Base-by-base conservation (phyloP, 495 filamentous ascomycete species). In the Penicillium egyptiacum region DNA sequence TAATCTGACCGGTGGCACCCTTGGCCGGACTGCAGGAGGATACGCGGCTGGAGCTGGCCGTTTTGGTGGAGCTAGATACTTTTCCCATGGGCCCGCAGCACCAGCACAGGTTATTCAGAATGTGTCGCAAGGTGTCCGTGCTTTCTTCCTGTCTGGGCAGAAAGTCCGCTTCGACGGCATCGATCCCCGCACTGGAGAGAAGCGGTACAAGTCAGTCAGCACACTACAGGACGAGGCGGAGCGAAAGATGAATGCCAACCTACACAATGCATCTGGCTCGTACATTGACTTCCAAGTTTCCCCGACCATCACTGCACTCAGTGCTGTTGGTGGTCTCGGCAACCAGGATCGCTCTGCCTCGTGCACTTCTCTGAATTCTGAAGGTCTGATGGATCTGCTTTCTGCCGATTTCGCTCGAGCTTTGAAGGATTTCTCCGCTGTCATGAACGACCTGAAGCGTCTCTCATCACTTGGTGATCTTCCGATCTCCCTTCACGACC, bases 71-170 rank as follows among this genome's bases (percentile, higher is more conserved):
- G 86, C 85, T 16, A 82, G 94, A 46, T 92, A 89, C 73, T 98
- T 98, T 78, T 93, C 89, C 1, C 93, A 97, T 71, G 85, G 85
- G 0, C 88, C 94, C 10, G 83, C 91, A 3, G 85, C 86, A 2
- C 91, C 89, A 20, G 90, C 92, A 5, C 89, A 98, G 68, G 90
- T 98, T 19, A 80, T 98, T n/a, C 85, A 92, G 64, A 96, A 96
- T 74, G 93, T 98, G 2, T 96, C 90, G 19, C 84, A 88, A 56
- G 94, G 91, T 0, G 85, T 96, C 50, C 86, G 94, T 5, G 92
- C 91, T 1, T 96, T 98, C 71, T 86, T 86, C 70, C 74, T 96
- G n/a, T 88, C 85, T 0, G 94, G 94, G 2, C 85, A 92, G 57
- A 93, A 92, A 65, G 87, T 86, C 12, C 86, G 89, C 41, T 96